These are phyloP conservation scores for Sambucus nigra DNA, from an alignment of 129 eudicot genomes.

Conservation along the genomic window DNA sequence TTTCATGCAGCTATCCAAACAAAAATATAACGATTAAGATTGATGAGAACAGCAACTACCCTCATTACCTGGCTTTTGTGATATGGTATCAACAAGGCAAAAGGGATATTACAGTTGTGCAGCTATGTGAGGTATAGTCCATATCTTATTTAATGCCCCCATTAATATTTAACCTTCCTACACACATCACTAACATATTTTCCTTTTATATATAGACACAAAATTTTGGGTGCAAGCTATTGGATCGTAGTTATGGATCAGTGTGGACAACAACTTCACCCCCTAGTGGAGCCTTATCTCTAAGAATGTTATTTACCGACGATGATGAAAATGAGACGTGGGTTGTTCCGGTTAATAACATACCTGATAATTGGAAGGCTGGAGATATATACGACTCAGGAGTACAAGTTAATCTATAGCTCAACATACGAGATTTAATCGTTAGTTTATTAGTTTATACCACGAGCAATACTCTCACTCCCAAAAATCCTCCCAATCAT, in stretches of 20 bases:
- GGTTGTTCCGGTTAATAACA: conserved; percentile 72
- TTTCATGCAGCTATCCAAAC: conserved; percentile 68
- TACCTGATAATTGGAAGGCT: conserved; percentile 77
- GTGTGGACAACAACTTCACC: conserved; percentile 75
- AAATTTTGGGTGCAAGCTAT: conserved; percentile 47
- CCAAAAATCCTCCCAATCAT: too few relatives aligned
- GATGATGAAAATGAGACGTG: conserved; percentile 66
- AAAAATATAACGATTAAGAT: conserved; percentile 65
- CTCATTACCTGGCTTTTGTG: conserved; percentile 70
- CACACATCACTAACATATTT: too few relatives aligned
- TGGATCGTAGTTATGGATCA: conserved; percentile 69
- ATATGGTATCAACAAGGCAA: conserved; percentile 76
- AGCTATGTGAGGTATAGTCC: conserved; percentile 85
- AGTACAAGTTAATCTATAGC: conserved; percentile 45
- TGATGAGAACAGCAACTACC: conserved; percentile 65
- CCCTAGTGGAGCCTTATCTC: conserved; percentile 54
- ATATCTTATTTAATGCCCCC: too few relatives aligned
- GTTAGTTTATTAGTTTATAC: too few relatives aligned
- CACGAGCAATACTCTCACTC: too few relatives aligned
- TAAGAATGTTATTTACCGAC: conserved; percentile 67
- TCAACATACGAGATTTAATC: too few relatives aligned
- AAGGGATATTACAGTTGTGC: conserved; percentile 72
- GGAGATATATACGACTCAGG: conserved; percentile 78
- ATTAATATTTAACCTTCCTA: too few relatives aligned
- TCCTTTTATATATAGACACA: conserved; percentile 42